Conservation (phyloP, 352 stramenopile species). For the Globisporangium nunn region DNA sequence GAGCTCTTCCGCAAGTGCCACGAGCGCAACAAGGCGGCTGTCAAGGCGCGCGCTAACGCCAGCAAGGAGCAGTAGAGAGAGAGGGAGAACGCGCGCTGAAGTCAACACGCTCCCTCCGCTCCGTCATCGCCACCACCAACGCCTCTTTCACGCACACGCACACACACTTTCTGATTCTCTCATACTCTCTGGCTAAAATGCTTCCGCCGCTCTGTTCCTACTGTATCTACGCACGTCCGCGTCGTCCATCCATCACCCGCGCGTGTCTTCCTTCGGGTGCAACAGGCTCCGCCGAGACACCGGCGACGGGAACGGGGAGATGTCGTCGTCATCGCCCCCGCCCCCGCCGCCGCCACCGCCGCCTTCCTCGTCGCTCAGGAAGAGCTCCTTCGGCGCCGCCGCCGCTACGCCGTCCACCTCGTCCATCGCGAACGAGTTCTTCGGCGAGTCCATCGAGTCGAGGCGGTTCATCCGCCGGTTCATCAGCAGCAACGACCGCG, state of each 20-base stretch:
- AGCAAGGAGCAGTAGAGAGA: neutral
- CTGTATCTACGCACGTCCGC: neutral
- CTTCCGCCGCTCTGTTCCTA: neutral
- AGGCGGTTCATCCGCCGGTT: conserved; percentile 50
- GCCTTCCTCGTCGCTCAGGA: conserved; percentile 14
- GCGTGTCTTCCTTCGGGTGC: conserved; percentile 20
- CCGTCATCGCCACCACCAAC: neutral
- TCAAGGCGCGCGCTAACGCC: conserved; percentile 10
- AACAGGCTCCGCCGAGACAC: conserved; percentile 17
- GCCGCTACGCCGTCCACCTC: conserved; percentile 16
- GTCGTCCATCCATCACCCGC: conserved; percentile 9
- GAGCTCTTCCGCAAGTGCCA: conserved; percentile 70
- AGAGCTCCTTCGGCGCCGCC: conserved; percentile 5
- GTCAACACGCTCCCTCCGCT: neutral
- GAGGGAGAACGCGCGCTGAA: neutral
- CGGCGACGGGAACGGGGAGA: conserved; percentile 15
- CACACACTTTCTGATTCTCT: neutral
- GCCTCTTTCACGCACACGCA: neutral
- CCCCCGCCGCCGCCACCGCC: conserved; percentile 8
- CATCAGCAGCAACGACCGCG: conserved; percentile 57
- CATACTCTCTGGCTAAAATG: too few relatives aligned
- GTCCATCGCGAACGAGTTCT: conserved; percentile 36
- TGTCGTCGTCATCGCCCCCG: conserved; percentile 7
- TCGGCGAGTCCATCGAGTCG: conserved; percentile 72
- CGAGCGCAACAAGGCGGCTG: conserved; percentile 32